Base-by-base conservation (phyloP, 371 early-diverging fungal genomes). In the Syncephalastrum monosporum region DNA sequence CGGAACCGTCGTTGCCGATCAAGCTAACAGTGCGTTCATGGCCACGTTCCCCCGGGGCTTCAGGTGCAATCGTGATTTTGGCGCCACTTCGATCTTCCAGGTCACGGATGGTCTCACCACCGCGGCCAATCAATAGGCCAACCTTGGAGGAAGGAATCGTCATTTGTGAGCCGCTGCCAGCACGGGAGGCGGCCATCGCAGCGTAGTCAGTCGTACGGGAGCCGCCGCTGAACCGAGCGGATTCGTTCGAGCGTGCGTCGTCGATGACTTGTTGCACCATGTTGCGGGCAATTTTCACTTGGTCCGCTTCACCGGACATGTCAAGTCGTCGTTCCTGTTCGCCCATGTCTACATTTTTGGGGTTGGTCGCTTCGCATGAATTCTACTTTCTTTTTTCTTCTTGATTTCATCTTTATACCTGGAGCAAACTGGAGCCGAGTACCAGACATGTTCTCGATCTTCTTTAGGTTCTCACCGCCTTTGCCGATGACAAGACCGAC, bases 401-500 rank as follows among this genome's bases (percentile, higher is more conserved):
- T 29, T 47, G 38, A 45, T 8, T 10, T 25, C 10, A 4, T 17
- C 23, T 38, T 25, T 27, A 60, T 69, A 82, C 87, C 89, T 67
- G 75, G 78, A 10, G 81, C 69, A 67, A 93, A 84, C 64, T 90
- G 90, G 13, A 93, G 81, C 47, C 79, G 80, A 33, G 84, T 84
- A 41, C 86, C 86, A n/a, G 85, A 78, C 48, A 80, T 75, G 27
- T 82, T 73, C 69, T 94, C 92, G 59, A 94, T 90, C 29, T 84
- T 71, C 64, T 90, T 87, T 55, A 95, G 68, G 66, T 86, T 91
- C 51, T 91, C 92, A 12, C 94, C 94, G 16, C 85, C 84, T 42
- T 87, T 79, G 8, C 95, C 95, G 68, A 95, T 96, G 44, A 96
- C 81, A 46, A 93, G 63, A 4, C 95, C 95, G 14, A 92, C 91